phyloP scores from a whole-genome alignment of 805 yeast genomes.

The Starmerella stigmatis region DNA sequence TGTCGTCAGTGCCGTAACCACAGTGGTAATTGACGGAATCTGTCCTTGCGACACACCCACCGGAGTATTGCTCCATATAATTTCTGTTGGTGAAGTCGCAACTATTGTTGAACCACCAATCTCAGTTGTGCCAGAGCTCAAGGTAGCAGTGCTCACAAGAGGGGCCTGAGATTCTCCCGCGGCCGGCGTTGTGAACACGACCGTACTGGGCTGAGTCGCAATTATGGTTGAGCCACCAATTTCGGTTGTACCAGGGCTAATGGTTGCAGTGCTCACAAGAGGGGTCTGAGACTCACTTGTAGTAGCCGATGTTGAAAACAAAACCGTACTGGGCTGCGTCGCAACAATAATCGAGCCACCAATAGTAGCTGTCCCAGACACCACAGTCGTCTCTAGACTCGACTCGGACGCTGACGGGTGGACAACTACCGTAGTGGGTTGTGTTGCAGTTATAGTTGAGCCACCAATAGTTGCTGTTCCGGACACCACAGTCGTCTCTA shows the following conservation, averaged over 20 bases:
- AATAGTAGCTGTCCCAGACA: too few relatives aligned
- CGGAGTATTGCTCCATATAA: not conserved
- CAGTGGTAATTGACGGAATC: slow-evolving; percentile 7
- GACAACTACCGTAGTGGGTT: not conserved
- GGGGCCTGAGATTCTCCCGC: too few relatives aligned
- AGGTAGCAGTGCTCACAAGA: too few relatives aligned
- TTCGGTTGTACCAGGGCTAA: not conserved
- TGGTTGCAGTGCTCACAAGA: too few relatives aligned
- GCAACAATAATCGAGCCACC: too few relatives aligned
- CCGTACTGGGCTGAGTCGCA: not conserved
- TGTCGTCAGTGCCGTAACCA: slow-evolving; percentile 18
- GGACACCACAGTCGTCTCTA: not conserved
- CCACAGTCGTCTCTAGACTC: too few relatives aligned
- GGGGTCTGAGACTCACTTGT: too few relatives aligned
- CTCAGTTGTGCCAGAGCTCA: too few relatives aligned
- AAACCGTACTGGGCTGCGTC: too few relatives aligned
- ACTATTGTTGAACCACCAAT: not conserved
- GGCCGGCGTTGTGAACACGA: too few relatives aligned
- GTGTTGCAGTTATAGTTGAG: not conserved
- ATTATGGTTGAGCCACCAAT: not conserved
- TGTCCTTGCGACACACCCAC: too few relatives aligned
- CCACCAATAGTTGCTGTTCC: not conserved
- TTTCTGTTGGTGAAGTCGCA: not conserved
- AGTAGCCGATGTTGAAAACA: not conserved
- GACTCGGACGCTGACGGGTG: too few relatives aligned